phyloP scores from a whole-genome alignment of 352 stramenopile species.

The Aphanomyces invadans region DNA sequence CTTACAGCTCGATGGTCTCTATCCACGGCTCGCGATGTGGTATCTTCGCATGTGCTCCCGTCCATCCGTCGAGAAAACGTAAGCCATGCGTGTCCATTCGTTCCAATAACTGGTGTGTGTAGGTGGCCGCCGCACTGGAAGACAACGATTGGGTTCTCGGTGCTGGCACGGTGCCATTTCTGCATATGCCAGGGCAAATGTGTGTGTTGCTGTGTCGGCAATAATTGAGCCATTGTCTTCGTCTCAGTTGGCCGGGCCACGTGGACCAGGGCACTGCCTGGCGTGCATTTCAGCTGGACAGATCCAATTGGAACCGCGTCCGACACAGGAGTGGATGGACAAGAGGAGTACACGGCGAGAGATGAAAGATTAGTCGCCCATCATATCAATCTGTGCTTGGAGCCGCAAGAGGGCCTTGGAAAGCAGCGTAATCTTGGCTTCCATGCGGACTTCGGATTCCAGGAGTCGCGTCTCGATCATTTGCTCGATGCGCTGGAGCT shows the following conservation, averaged over 20 bases:
- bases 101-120: not conserved
- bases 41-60: conserved; percentile 67
- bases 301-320: too few species aligned
- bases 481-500: conserved; percentile 52
- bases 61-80: conserved; percentile 57
- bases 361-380: conserved; percentile 1
- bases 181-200: conserved; percentile 21
- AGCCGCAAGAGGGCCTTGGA: conserved; percentile 62
- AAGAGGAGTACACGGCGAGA: too few species aligned
- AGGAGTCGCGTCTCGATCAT: conserved; percentile 44
- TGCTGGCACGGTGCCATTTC: conserved; percentile 62
- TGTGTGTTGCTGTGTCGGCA: conserved; percentile 15
- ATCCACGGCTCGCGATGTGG: conserved; percentile 66
- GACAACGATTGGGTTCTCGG: conserved; percentile 62
- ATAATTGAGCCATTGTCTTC: too few species aligned
- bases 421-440: conserved; percentile 57
- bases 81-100: not conserved
- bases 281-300: too few species aligned
- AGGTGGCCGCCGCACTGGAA: conserved; percentile 75
- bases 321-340: not conserved
- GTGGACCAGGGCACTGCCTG: too few species aligned
- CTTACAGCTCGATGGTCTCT: conserved; percentile 70
- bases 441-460: conserved; percentile 58
- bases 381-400: conserved; percentile 27
- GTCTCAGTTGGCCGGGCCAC: too few species aligned